These are phyloP conservation scores for Myriosclerotinia curreyana DNA, from an alignment of 2,329 filamentous ascomycete species.

Conservation along the genomic window DNA sequence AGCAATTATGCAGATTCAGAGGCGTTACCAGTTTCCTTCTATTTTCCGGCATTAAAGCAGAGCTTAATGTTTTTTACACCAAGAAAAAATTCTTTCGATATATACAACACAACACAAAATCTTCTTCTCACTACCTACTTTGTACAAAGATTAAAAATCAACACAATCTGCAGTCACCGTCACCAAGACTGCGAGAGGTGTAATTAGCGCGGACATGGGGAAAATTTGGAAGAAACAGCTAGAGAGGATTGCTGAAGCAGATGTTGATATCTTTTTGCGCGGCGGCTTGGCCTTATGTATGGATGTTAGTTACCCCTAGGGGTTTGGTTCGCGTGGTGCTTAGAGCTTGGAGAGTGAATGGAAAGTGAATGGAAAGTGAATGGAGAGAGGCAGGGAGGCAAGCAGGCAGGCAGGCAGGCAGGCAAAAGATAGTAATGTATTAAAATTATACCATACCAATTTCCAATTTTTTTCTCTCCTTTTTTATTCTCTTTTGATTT, in stretches of 20 bases:
- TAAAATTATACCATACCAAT: not conserved
- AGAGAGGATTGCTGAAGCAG: not conserved
- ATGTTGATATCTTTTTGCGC: conserved; percentile 11
- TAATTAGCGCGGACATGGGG: conserved; percentile 10
- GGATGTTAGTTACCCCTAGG: not conserved
- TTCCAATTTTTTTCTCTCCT: not conserved
- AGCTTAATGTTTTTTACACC: conserved; percentile 23
- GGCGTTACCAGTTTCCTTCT: conserved; percentile 12
- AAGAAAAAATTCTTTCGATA: conserved; percentile 7
- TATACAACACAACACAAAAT: conserved; percentile 14
- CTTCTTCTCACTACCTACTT: conserved; percentile 9
- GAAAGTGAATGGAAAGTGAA: no score
- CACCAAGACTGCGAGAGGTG: conserved; percentile 15
- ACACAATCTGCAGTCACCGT: conserved; percentile 17
- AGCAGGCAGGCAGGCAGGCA: not conserved
- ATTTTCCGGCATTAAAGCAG: conserved; percentile 16
- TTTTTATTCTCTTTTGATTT: no score
- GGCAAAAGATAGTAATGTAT: conserved; percentile 11
- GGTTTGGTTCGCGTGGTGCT: conserved; percentile 6
- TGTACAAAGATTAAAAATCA: conserved; percentile 18
- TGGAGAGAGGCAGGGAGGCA: no score
- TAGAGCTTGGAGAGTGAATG: no score
- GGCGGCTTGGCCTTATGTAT: conserved; percentile 4
- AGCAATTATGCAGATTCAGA: conserved; percentile 5
- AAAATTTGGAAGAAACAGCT: not conserved